These are phyloP conservation scores for Colletotrichum musicola DNA, from an alignment of 2,329 filamentous ascomycete species.

Conservation along the genomic window DNA sequence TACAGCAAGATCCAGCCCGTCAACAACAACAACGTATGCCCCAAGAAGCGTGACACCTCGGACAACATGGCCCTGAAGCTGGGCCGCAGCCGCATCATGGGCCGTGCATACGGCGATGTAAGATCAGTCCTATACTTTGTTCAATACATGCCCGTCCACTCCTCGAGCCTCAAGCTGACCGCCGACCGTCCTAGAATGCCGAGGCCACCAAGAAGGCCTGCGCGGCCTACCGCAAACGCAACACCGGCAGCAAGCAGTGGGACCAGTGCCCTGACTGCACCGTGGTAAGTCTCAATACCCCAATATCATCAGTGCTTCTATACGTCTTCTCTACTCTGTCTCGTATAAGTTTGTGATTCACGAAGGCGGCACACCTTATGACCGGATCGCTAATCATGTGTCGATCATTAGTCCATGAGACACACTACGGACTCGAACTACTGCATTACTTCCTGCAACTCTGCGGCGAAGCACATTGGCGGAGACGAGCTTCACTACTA, in stretches of 20 bases:
- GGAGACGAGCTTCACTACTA: constrained; percentile 15
- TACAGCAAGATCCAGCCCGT: not conserved
- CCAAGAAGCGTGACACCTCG: not conserved
- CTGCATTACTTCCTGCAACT: constrained; percentile 6
- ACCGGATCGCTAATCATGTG: not conserved
- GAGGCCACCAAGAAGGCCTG: constrained; percentile 10
- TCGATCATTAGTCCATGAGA: not conserved
- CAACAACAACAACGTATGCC: not conserved
- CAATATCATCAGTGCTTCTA: too few relatives aligned
- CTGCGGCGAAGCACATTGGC: constrained; percentile 7
- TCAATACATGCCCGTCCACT: not conserved
- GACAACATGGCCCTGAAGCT: not conserved
- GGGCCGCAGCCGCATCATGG: not conserved
- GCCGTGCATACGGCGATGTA: not conserved
- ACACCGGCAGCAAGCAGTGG: constrained; percentile 21
- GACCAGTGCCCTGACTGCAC: constrained; percentile 16
- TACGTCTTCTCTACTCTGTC: too few relatives aligned
- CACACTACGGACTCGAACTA: not conserved
- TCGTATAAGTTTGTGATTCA: too few relatives aligned
- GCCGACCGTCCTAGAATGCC: not conserved
- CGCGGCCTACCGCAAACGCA: not conserved
- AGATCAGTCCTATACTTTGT: not conserved
- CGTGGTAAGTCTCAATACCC: not conserved
- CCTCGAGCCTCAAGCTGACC: too few relatives aligned
- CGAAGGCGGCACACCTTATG: too few relatives aligned